Evolutionary conservation across 1,139 yeast species (phyloP), one percentile per base, ranked within the genome.

Genomic region (Yamadazyma dushanensis): DNA sequence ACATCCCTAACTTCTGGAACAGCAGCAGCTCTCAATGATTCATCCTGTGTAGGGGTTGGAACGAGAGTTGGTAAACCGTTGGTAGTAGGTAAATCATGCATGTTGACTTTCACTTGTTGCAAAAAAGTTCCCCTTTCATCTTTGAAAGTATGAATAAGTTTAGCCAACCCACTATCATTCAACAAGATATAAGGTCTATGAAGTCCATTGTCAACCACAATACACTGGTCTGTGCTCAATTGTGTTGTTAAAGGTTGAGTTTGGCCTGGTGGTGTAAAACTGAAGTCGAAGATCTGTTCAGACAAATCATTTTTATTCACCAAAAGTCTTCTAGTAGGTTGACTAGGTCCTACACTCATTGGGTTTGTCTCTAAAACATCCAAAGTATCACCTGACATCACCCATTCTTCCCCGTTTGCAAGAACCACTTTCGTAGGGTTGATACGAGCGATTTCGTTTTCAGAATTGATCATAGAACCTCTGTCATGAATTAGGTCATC

Each of bases 211-310:
- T 68, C 71, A 4, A 71, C 73, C 4, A 72, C 45, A 11, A 72
- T 67, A 41, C 76, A 70, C 34, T 73, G 73, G 8, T 70, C 65
- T 0, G 71, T 53, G 36, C 57, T 62, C 35, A 72, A 51, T 2
- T 40, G 36, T 0, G 64, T 63, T 8, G 38, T 45, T 10, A 43
- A 40, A 3, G 37, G 39, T 16, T 40, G 41, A 1, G 25, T 31
- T 5, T 40, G 45, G 2, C 46, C 50, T 6, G 42, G 48, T 1
- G 51, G 26, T n/a, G 43, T 35, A 16, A 53, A 39, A 1, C 46
- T 35, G 25, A 66, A 46, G 20, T 51, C 61, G 28, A 51, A 62
- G n/a, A 46, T 52, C 3, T 40, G 25, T 3, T 50, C 36, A 2
- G 57, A 45, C 8, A 59, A 32, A 22, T 57, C 63, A 4, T 53